Evolutionary conservation across 495 filamentous ascomycete genomes (phyloP).

Genomic region (Penicillium odoratum): DNA sequence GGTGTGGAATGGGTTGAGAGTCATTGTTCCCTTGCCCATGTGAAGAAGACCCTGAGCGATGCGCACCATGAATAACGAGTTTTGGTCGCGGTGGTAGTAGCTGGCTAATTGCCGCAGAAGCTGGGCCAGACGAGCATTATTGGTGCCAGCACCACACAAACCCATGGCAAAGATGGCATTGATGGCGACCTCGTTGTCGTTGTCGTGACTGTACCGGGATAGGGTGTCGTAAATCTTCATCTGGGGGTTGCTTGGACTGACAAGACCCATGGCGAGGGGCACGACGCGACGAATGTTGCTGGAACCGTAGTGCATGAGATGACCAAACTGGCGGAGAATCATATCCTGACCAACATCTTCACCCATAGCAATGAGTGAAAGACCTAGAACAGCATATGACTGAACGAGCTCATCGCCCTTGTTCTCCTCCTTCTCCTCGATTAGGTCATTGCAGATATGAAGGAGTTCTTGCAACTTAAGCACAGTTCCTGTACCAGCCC

Average conservation of each 20-base stretch:
- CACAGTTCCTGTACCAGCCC: conserved; percentile 95
- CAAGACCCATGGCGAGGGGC: conserved; percentile 93
- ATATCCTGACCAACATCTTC: conserved; percentile 99
- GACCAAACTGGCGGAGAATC: conserved; percentile 95
- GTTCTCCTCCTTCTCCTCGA: conserved; percentile 89
- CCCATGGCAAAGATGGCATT: conserved; percentile 99
- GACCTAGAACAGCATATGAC: conserved; percentile 91
- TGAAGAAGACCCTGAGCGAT: conserved; percentile 97
- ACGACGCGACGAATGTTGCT: conserved; percentile 95
- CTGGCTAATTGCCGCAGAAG: conserved; percentile 90
- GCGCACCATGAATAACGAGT: conserved; percentile 97
- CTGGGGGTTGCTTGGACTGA: conserved; percentile 96
- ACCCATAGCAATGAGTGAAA: conserved; percentile 95
- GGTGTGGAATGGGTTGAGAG: conserved; percentile 95
- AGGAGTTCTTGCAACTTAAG: conserved; percentile 94
- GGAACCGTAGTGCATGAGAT: conserved; percentile 99
- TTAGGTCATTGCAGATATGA: conserved; percentile 95
- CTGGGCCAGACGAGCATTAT: conserved; percentile 95
- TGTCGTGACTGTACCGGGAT: conserved; percentile 98
- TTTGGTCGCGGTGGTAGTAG: conserved; percentile 96
- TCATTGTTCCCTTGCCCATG: conserved; percentile 98
- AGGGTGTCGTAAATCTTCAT: conserved; percentile 99
- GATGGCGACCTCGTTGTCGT: conserved; percentile 96
- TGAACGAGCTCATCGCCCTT: conserved; percentile 93
- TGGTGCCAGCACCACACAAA: conserved; percentile 92